Percentiles rank a stretch among this genome's conserved stretches.
Evolutionary conservation across 805 yeast species (phyloP).

Genomic region (Ascoidea asiatica): DNA sequence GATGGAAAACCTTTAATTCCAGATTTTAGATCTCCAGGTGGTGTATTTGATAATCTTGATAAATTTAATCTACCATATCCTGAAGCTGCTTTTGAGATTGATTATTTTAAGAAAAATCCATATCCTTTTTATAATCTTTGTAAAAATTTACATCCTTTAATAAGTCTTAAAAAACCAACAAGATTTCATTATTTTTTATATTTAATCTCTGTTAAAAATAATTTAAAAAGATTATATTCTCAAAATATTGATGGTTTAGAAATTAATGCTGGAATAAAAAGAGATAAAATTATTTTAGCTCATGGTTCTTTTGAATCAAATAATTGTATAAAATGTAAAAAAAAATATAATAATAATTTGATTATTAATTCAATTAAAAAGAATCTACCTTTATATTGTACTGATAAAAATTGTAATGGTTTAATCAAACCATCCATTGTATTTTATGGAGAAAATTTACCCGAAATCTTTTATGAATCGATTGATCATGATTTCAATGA

Average conservation of each 20-base stretch:
- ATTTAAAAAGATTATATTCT: slow-evolving; percentile 63
- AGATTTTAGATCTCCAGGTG: slow-evolving; percentile 83
- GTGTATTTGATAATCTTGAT: slow-evolving; percentile 69
- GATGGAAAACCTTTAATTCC: slow-evolving; percentile 36
- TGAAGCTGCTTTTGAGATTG: slow-evolving; percentile 91
- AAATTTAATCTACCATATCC: slow-evolving; percentile 74
- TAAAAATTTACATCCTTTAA: slow-evolving; percentile 60
- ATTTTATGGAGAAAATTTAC: slow-evolving; percentile 85
- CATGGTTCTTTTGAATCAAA: slow-evolving; percentile 87
- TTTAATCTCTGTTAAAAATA: slow-evolving; percentile 48
- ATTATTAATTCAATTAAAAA: slow-evolving; percentile 14
- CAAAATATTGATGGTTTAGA: slow-evolving; percentile 93
- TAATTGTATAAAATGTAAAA: slow-evolving; percentile 68
- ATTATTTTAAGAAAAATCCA: slow-evolving; percentile 63
- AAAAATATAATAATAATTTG: slow-evolving; percentile 20
- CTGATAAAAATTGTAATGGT: slow-evolving; percentile 41
- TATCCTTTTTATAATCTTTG: slow-evolving; percentile 78
- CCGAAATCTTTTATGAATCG: slow-evolving; percentile 47
- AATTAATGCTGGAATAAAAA: slow-evolving; percentile 63
- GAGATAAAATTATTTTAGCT: slow-evolving; percentile 66
- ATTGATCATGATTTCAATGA: slow-evolving; percentile 44
- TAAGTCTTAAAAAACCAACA: slow-evolving; percentile 72
- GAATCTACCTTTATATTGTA: slow-evolving; percentile 23
- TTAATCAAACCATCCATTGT: slow-evolving; percentile 88
- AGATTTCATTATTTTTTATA: slow-evolving; percentile 64